Evolutionary conservation across 371 early-diverging fungal genomes (phyloP), one percentile per base, ranked within the genome.

Genomic region (Basidiobolus meristosporus): DNA sequence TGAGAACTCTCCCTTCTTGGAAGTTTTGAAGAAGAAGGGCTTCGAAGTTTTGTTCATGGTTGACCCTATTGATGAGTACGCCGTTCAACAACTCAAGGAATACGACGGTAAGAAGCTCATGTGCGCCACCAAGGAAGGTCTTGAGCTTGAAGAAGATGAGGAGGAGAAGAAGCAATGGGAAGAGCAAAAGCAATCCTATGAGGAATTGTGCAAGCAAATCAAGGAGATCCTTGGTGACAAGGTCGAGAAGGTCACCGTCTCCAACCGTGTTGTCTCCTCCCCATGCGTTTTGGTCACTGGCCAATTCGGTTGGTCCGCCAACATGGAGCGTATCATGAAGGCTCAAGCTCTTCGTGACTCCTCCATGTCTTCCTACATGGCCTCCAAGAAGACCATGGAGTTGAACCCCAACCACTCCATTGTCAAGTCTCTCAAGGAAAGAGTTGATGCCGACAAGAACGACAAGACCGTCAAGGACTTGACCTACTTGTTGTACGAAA

Each of bases 261-360:
- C 93, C 52, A 76, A 82, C 76, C 82, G 91, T 62, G 80, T 97
- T 57, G 68, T 73, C 53, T 81, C 87, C 61, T 90, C 90, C 31
- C 98, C 99, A 20, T 93, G 95, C 65, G 89, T 92, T 38, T 73
- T 99, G 45, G 88, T 92, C 53, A 92, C 98, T 38, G 90, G 91
- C 46, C 91, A 93, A 60, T 95, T 86, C 54, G 96, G 97, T 43
- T 92, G 96, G 91, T 88, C 96, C 28, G 92, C 91, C 57, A 93
- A 95, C 81, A 95, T 93, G 93, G 98, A 98, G 68, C 85, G 92
- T 67, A 96, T 99, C 79, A 97, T 98, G 92, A 91, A 86, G 73
- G 89, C 96, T 34, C 98, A 99, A 70, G 93, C 98, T 31, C 79
- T 92, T 51, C 86, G 93, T 59, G 95, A 98, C 65, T 72, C 77